phyloP scores from a whole-genome alignment of 108 stramenopile species.

The Ochromonas danica region DNA sequence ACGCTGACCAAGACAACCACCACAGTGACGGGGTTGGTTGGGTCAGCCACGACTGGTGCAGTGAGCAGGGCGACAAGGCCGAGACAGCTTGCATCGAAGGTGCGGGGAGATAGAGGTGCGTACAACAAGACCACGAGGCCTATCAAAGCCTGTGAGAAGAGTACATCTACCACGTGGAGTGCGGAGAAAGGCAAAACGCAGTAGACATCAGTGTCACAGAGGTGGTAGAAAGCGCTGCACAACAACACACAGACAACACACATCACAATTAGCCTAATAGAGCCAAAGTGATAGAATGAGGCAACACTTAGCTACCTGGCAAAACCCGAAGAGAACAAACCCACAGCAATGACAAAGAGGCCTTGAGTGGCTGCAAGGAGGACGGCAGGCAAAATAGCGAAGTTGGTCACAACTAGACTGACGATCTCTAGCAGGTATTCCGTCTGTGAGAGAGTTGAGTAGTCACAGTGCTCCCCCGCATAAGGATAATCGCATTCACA shows the following conservation, averaged over 20 bases:
- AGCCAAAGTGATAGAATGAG: no score
- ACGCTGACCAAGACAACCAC: not conserved
- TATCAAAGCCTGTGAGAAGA: not conserved
- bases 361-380: not conserved
- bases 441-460: no score
- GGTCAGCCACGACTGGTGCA: not conserved
- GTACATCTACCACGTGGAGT: not conserved
- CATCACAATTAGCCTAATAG: no score
- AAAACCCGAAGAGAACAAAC: not conserved
- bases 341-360: not conserved
- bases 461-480: no score
- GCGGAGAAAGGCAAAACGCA: not conserved
- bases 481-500: no score
- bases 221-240: not conserved
- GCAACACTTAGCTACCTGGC: no score
- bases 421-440: not conserved
- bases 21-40: not conserved
- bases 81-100: not conserved
- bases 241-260: no score
- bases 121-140: not conserved
- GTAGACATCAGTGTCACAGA: conserved; percentile 5
- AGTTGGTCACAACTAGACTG: not conserved
- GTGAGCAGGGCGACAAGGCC: not conserved
- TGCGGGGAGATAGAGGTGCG: not conserved
- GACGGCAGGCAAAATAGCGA: not conserved